Base-by-base conservation (phyloP, 2,329 filamentous ascomycete species). In the Raffaelea arxii region DNA sequence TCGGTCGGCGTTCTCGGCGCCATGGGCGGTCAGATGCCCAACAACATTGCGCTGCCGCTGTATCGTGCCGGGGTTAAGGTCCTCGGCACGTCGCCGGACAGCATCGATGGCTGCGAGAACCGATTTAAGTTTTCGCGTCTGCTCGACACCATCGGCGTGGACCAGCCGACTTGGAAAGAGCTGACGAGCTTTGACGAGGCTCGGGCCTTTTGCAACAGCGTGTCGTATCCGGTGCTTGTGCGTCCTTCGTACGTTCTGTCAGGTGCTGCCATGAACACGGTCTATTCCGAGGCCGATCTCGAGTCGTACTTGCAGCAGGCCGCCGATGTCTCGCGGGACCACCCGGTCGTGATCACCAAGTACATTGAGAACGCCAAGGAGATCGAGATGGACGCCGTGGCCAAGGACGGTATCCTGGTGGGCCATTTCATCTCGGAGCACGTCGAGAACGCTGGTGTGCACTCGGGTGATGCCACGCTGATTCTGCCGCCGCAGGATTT, bases 331-430 rank as follows among this genome's bases (percentile, higher is more conserved):
- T 97, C 92, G 6, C 82, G 86, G 52, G 91, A 97, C 52, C 87
- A 97, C 64, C 92, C 92, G 1, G 92, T 98, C 11, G 92, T 98
- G 51, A 97, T 98, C 60, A 97, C 91, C 51, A 98, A 98, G 71
- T 98, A 97, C 69, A 97, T 98, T 55, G 92, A 98, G 72, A 92
- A 94, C 55, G 92, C 92, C 54, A 97, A 98, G 74, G 92, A 98
- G 65, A 97, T 98, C 53, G 92, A 98, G 67, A 97, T 98, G 92
- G 92, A 98, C 58, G 92, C 92, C 36, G 92, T 98, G 39, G 92
- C 91, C 46, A 84, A 82, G 58, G 84, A 94, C 56, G 92, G 92
- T 60, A 82, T 78, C 46, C 85, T 97, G 67, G 80, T 96, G 48
- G 89, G 91, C 12, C 92, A 97, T 65, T 97, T 97, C 67, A 87